A percentile compares a stretch with the other conserved stretches of the same genome.
phyloP scores from a whole-genome alignment of 73 alveolate species.

The Paramecium sonneborni region DNA sequence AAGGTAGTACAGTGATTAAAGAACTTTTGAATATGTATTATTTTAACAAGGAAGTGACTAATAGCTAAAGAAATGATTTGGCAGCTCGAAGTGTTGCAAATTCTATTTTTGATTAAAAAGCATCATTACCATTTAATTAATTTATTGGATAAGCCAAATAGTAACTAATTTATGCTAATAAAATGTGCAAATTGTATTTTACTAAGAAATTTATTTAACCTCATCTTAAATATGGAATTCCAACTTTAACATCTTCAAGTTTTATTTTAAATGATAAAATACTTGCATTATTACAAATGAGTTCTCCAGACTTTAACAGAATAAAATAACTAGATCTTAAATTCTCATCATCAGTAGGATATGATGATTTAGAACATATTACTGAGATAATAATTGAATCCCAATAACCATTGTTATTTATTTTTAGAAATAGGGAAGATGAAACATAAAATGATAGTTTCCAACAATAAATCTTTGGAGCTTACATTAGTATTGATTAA shows the following conservation, averaged over 20 bases:
- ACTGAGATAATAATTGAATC: conserved; percentile 46
- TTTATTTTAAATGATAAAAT: conserved; percentile 28
- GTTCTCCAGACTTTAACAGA: conserved; percentile 36
- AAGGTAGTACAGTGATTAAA: conserved; percentile 43
- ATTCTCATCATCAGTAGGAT: conserved; percentile 37
- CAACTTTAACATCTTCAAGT: background rate
- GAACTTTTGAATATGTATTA: conserved; percentile 1
- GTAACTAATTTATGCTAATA: conserved; percentile 17
- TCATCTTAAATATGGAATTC: background rate
- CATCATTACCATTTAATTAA: conserved; percentile 21
- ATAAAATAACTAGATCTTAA: background rate
- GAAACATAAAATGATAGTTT: conserved; percentile 39
- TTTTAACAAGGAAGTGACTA: background rate
- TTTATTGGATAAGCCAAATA: background rate
- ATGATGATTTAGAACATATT: conserved; percentile 43
- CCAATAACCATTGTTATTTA: background rate
- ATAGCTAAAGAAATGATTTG: conserved; percentile 23
- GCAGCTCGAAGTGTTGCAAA: conserved; percentile 42
- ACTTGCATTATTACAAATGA: conserved; percentile 33
- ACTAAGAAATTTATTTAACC: conserved; percentile 27
- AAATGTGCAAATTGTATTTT: conserved; percentile 42
- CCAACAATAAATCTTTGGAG: conserved; percentile 30
- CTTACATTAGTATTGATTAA: conserved; percentile 40
- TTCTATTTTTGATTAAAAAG: conserved; percentile 37
- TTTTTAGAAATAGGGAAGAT: conserved; percentile 43